Percentiles rank a stretch among this genome's conserved stretches.
phyloP scores from a whole-genome alignment of 305 asterid genomes.

The Fraxinus nigra region DNA sequence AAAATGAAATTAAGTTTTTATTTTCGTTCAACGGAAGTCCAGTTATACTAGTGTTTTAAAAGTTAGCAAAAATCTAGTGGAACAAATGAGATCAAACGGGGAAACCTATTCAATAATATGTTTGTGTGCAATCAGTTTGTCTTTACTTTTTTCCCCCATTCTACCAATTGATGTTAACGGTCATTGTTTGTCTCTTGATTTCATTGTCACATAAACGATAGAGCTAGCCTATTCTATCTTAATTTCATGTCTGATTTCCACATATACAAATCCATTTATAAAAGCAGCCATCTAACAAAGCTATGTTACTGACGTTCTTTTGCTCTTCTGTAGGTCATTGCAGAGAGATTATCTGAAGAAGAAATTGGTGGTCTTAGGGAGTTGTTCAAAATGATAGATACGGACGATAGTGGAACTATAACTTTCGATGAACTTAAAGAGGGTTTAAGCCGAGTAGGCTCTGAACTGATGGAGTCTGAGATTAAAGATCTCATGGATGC shows the following conservation, averaged over 20 bases:
- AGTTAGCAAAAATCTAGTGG: neutral
- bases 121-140: neutral
- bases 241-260: neutral
- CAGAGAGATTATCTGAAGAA: slow-evolving; percentile 78
- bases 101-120: neutral
- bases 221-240: neutral
- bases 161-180: neutral
- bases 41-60: neutral
- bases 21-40: neutral
- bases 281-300: neutral
- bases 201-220: neutral
- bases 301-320: slow-evolving; percentile 18
- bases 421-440: slow-evolving; percentile 84
- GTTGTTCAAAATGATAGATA: slow-evolving; percentile 79
- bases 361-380: slow-evolving; percentile 84
- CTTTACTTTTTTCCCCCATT: neutral
- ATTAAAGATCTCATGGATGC: slow-evolving; percentile 77
- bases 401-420: slow-evolving; percentile 79
- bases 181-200: neutral
- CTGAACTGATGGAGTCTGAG: slow-evolving; percentile 83
- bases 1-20: neutral
- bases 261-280: slow-evolving; percentile 4
- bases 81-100: neutral
- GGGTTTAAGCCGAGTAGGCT: slow-evolving; percentile 72
- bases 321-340: slow-evolving; percentile 64